These are phyloP conservation scores for Stephanodiscus triporus DNA, from an alignment of 108 stramenopile genomes.

Conservation along the genomic window DNA sequence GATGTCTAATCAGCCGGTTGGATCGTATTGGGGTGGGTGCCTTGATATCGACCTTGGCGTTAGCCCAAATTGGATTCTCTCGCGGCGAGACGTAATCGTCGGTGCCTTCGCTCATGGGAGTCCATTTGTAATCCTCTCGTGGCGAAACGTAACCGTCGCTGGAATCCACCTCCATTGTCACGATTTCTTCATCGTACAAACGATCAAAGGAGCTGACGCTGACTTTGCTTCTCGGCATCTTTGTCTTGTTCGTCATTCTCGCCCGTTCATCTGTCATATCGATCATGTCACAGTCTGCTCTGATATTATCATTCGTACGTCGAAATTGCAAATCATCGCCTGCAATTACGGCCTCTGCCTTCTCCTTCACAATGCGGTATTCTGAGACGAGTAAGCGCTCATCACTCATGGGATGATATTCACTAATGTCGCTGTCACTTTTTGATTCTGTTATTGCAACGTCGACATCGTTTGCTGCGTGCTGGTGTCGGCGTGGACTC, in stretches of 20 bases:
- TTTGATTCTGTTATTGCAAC: slow-evolving; percentile 16
- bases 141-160: neutral
- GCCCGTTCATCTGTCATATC: neutral
- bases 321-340: neutral
- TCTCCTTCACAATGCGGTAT: neutral
- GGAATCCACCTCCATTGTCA: slow-evolving; percentile 6
- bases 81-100: neutral
- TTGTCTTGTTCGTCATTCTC: slow-evolving; percentile 1
- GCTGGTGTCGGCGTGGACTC: neutral
- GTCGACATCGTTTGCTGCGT: neutral
- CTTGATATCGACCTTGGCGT: slow-evolving; percentile 7
- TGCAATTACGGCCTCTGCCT: neutral
- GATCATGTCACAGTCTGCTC: slow-evolving; percentile 6
- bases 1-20: neutral
- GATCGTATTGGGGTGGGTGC: slow-evolving; percentile 10
- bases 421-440: slow-evolving; percentile 26
- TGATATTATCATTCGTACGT: slow-evolving; percentile 11
- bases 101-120: neutral
- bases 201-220: slow-evolving; percentile 29
- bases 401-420: slow-evolving; percentile 31
- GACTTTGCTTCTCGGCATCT: neutral
- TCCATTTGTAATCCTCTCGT: neutral
- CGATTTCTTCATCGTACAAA: slow-evolving; percentile 25
- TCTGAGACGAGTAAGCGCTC: neutral
- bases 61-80: slow-evolving; percentile 1